Base-by-base conservation (phyloP, 169 alveolate species). In the Eimeria maxima region DNA sequence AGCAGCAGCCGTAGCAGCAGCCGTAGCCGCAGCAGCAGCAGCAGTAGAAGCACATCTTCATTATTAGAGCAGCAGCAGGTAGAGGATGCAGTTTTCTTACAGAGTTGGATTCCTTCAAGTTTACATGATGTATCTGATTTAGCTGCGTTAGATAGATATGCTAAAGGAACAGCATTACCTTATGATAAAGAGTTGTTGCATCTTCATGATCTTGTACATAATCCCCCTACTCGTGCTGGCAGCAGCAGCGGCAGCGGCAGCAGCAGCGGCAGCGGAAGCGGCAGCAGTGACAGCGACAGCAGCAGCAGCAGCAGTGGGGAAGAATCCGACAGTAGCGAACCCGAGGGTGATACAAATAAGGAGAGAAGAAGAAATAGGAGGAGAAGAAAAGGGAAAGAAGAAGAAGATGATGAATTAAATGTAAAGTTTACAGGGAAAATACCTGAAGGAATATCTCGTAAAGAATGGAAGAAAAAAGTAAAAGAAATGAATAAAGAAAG, bases 31-130 rank as follows among this genome's bases (percentile, higher is more conserved):
- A n/a, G 60, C 57, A 83, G 92, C 92, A n/a, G 91, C 91, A 50
- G 91, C 91, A 55, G 76, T 76, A 83, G 91, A 53, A 55, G 92
- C 76, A n/a, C 44, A 50, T 14, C 33, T 38, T 10, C n/a, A 4
- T 14, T 20, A 16, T 11, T 67, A 57, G 92, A 22, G 22, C 60
- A 83, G 92, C 92, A 83, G 78, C 78, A 96, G 84, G 95, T 81
- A 3, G 95, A 42, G 20, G 98, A 97, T 86, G 97, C 91, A 45
- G 94, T 96, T n/a, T 98, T 98, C 71, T 87, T 98, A 87, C 83
- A 96, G 38, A 97, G 97, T 5, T 98, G 98, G 98, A 96, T 96
- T 50, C 98, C 98, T 57, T 87, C 97, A 27, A 92, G 96, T 84
- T 96, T 98, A 71, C 95, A 97, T 63, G 98, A 98, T 84, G 96